A percentile compares a stretch with the other conserved stretches of the same genome.
phyloP scores from a whole-genome alignment of 345 rosid species.

The Lumnitzera racemosa region DNA sequence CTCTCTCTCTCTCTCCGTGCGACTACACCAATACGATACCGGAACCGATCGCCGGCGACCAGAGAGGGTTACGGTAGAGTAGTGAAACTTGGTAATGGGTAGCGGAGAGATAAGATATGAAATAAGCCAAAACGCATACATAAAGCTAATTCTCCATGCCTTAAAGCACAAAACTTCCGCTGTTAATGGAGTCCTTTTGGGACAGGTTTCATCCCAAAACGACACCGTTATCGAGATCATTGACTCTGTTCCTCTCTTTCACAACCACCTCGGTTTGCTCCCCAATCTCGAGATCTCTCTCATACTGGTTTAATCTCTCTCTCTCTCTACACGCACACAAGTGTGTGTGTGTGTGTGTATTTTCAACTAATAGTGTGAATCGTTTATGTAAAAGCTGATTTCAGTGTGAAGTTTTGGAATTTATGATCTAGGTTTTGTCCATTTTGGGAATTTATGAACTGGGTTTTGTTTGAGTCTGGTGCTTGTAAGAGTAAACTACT shows the following conservation, averaged over 20 bases:
- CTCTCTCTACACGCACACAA: background rate
- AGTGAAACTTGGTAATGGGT: constrained; percentile 23
- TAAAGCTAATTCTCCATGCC: constrained; percentile 80
- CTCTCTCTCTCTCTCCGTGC: too few relatives aligned
- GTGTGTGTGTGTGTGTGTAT: background rate
- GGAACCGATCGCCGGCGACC: background rate
- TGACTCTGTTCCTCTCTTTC: constrained; percentile 91
- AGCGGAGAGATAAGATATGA: constrained; percentile 60
- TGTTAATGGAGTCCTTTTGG: constrained; percentile 83
- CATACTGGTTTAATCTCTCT: constrained; percentile 43
- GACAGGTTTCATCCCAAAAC: constrained; percentile 41
- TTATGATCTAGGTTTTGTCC: too few relatives aligned
- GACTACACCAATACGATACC: too few relatives aligned
- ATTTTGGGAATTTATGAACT: too few relatives aligned
- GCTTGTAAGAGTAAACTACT: too few relatives aligned
- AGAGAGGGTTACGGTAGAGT: background rate
- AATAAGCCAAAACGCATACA: constrained; percentile 78
- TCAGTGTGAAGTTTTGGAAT: too few relatives aligned
- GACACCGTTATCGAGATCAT: constrained; percentile 50
- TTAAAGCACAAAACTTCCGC: constrained; percentile 70
- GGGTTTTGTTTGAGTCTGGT: too few relatives aligned
- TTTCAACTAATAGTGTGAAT: background rate
- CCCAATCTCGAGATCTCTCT: constrained; percentile 96
- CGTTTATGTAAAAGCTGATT: too few relatives aligned
- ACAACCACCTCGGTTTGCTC: constrained; percentile 75